These are phyloP conservation scores for Xylogone sp. DNA, from an alignment of 2,329 filamentous ascomycete genomes.

Conservation along the genomic window DNA sequence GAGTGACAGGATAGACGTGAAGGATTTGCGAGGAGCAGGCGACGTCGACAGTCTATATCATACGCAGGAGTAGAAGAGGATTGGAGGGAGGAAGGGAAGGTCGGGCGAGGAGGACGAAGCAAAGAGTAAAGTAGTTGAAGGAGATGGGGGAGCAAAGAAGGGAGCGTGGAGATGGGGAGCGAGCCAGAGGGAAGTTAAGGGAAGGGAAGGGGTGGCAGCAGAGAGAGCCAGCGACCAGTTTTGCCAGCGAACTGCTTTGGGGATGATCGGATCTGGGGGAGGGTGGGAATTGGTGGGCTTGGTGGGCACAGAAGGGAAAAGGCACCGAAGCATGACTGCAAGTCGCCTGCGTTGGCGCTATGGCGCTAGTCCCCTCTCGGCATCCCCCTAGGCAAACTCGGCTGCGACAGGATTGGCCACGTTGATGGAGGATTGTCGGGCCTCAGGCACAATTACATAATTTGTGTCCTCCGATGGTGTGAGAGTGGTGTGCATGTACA, in stretches of 20 bases:
- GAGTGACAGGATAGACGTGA: slow-evolving; percentile 10
- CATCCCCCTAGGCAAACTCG: neutral
- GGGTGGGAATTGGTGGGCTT: neutral
- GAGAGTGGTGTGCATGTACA: neutral
- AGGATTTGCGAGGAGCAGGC: slow-evolving; percentile 16
- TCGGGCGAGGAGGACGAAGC: slow-evolving; percentile 29
- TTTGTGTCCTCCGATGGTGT: neutral
- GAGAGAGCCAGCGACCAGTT: neutral
- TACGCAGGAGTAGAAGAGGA: slow-evolving; percentile 19
- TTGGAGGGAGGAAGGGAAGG: slow-evolving; percentile 25
- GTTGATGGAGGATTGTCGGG: neutral
- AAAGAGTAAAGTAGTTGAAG: slow-evolving; percentile 13
- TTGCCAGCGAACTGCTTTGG: neutral
- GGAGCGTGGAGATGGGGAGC: slow-evolving; percentile 10
- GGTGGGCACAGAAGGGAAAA: neutral
- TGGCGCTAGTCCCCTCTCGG: neutral
- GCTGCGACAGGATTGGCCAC: neutral
- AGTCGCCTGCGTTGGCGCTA: neutral
- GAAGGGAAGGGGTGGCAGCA: neutral
- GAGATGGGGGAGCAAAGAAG: slow-evolving; percentile 1
- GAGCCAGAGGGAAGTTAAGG: slow-evolving; percentile 1
- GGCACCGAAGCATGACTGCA: neutral
- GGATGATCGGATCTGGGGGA: neutral
- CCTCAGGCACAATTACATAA: neutral
- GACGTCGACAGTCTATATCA: slow-evolving; percentile 5